Base-by-base conservation (phyloP, 1,284 basidiomycete species). In the Ustilago bromivora region DNA sequence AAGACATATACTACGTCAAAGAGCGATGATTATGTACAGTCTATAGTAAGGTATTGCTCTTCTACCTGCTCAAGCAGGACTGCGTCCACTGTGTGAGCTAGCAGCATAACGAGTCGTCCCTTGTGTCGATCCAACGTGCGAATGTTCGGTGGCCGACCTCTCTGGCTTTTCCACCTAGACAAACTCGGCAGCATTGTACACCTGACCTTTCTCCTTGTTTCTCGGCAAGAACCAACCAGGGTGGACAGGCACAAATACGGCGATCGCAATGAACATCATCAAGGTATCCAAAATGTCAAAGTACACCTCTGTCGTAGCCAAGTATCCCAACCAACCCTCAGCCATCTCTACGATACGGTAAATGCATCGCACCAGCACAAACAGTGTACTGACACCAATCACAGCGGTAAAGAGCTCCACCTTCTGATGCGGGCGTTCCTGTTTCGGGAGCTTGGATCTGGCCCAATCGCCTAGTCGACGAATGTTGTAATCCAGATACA, bases 301-400 rank as follows among this genome's bases (percentile, higher is more conserved):
- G 61, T 58, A 74, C 34, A 68, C 69, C 12, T 69, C 66, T 2
- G 61, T 69, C 1, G 66, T 73, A 0, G 75, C 75, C 43, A 79
- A 40, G 46, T 73, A 63, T 4, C 77, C 77, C 4, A 67, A 31
- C 74, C 74, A 79, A 32, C 77, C 77, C 4, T 71, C 57, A 12
- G 70, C 60, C 72, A 79, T 73, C 57, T 79, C 77, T 35, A 73
- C 74, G 34, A 77, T 77, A 65, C 77, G 65, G 49, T 72, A 79
- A 57, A 77, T 67, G 66, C 77, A 79, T 51, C 77, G 61, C 12
- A 74, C 46, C 23, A 79, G 53, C 32, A 79, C 66, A 19, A 77
- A 73, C 9, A 74, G 36, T 4, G 77, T 71, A 43, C 70, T 73
- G 58, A 77, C 28, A 28, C 69, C 66, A 32, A 79, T 72, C 12